phyloP scores from a whole-genome alignment of 2,329 filamentous ascomycete genomes.

The Dissoconium aciculare region DNA sequence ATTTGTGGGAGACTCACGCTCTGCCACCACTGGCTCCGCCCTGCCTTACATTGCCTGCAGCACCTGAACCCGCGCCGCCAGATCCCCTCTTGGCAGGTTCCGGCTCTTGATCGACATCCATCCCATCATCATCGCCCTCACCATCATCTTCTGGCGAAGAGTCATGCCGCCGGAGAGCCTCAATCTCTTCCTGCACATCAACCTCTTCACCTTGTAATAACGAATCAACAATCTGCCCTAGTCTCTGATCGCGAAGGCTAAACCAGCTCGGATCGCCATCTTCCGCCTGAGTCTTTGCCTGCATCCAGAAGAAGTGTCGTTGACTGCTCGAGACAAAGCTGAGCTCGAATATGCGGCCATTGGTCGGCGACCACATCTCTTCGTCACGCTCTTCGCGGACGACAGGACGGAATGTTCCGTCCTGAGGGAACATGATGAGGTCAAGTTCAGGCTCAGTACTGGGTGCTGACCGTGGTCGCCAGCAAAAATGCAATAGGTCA shows the following conservation, averaged over 20 bases:
- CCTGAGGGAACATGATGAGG: conserved; percentile 81
- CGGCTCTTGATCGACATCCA: conserved; percentile 64
- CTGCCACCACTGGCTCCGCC: conserved; percentile 91
- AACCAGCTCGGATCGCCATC: conserved; percentile 60
- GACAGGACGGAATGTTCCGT: conserved; percentile 65
- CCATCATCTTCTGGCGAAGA: conserved; percentile 36
- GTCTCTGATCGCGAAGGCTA: conserved; percentile 70
- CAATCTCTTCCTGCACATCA: conserved; percentile 58
- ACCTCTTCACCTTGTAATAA: conserved; percentile 82
- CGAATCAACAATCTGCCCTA: conserved; percentile 72
- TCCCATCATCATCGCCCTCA: conserved; percentile 34
- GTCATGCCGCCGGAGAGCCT: conserved; percentile 39
- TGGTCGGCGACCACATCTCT: conserved; percentile 49
- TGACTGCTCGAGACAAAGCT: conserved; percentile 89
- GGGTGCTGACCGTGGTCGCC: conserved; percentile 63
- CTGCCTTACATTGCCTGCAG: conserved; percentile 85
- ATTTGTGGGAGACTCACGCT: conserved; percentile 92
- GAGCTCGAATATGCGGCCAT: conserved; percentile 82
- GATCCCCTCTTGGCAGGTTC: conserved; percentile 48
- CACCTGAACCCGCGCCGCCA: conserved; percentile 71
- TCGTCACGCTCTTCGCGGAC: conserved; percentile 30
- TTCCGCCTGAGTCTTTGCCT: conserved; percentile 69
- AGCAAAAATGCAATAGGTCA: conserved; percentile 94
- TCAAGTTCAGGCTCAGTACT: conserved; percentile 67
- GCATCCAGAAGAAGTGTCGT: conserved; percentile 89